Conservation (phyloP, 495 filamentous ascomycete species). For the Neurospora sp. region DNA sequence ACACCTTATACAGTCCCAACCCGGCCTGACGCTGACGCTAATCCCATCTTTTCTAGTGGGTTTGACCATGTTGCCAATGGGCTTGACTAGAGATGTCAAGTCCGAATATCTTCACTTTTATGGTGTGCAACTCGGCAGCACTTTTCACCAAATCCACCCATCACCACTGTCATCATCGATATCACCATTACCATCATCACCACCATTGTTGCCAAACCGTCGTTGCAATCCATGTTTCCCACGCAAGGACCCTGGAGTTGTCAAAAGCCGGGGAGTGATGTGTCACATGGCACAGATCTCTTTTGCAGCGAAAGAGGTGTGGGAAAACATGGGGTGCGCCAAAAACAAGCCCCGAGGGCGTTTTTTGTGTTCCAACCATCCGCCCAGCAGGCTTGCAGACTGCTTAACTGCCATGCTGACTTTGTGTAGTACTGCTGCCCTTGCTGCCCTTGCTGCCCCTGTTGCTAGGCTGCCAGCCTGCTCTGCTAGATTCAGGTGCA, state of each 20-base stretch:
- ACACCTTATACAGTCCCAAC: background rate
- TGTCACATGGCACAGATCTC: slow-evolving; percentile 33
- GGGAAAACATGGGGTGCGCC: slow-evolving; percentile 19
- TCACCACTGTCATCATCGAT: background rate
- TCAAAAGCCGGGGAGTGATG: slow-evolving; percentile 23
- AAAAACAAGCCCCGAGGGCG: slow-evolving; percentile 15
- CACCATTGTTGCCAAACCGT: background rate
- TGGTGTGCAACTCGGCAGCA: background rate
- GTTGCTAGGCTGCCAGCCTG: background rate
- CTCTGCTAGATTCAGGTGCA: background rate
- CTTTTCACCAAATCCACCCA: background rate
- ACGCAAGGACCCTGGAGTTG: slow-evolving; percentile 10
- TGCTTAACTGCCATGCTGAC: slow-evolving; percentile 9
- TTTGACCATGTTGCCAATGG: background rate
- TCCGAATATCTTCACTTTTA: background rate
- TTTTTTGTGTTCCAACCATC: slow-evolving; percentile 16
- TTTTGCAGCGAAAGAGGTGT: slow-evolving; percentile 13
- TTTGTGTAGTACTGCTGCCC: slow-evolving; percentile 8
- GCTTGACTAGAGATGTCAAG: background rate
- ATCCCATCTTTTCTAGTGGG: background rate
- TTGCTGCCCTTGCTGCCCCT: background rate
- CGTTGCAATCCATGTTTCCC: background rate
- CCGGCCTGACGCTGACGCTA: background rate
- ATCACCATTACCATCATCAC: background rate
- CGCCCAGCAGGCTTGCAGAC: slow-evolving; percentile 12